Percentiles rank a stretch among this genome's conserved stretches.
phyloP scores from a whole-genome alignment of 225 moss, liverwort and hornwort species.

The Bryum argenteum region DNA sequence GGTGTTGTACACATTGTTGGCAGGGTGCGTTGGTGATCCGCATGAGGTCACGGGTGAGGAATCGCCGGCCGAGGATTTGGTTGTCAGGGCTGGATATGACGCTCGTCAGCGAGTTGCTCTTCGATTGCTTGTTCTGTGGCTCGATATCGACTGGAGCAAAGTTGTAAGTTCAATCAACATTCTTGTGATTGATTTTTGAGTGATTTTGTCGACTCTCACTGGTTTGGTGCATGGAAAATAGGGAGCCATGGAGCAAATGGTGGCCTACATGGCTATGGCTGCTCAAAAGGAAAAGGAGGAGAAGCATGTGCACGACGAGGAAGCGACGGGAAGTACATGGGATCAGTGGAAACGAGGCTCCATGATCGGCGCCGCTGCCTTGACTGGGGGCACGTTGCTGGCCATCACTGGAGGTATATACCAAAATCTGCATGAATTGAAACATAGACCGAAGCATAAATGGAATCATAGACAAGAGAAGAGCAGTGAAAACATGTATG shows the following conservation, averaged over 20 bases:
- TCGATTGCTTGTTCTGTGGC: slow-evolving; percentile 83
- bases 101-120: slow-evolving; percentile 93
- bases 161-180: slow-evolving; percentile 54
- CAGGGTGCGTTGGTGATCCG: slow-evolving; percentile 89
- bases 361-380: slow-evolving; percentile 87
- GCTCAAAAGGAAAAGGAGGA: slow-evolving; percentile 71
- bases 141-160: slow-evolving; percentile 77
- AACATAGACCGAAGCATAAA: too few species aligned
- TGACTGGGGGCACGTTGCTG: slow-evolving; percentile 85
- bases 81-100: slow-evolving; percentile 79
- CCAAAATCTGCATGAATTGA: neutral
- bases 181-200: neutral
- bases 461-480: too few species aligned
- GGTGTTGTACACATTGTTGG: slow-evolving; percentile 77
- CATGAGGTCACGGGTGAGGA: slow-evolving; percentile 71
- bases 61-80: slow-evolving; percentile 23
- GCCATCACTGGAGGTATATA: slow-evolving; percentile 85
- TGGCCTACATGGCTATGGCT: slow-evolving; percentile 96
- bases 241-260: slow-evolving; percentile 98
- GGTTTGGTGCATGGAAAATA: slow-evolving; percentile 29
- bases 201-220: neutral
- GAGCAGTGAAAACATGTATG: too few species aligned
- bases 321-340: slow-evolving; percentile 60
- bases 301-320: slow-evolving; percentile 43
- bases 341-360: slow-evolving; percentile 79